Conservation (phyloP, 2,329 filamentous ascomycete genomes). For the Alternaria dauci region DNA sequence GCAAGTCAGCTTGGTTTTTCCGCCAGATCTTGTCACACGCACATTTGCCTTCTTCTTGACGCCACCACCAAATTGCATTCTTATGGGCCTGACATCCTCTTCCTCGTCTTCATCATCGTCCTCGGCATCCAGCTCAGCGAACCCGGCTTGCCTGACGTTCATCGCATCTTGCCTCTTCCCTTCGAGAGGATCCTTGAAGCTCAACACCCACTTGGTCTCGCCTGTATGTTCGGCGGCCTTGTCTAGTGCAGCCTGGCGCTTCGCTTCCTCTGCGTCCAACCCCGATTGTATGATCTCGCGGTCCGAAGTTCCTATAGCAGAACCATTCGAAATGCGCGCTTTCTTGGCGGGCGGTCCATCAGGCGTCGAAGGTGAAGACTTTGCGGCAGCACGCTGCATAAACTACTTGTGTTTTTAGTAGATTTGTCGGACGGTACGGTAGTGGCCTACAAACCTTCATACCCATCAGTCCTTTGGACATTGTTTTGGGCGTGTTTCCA, state of each 20-base stretch:
- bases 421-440: background rate
- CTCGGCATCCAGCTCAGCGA: conserved; percentile 60
- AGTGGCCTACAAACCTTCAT: conserved; percentile 71
- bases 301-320: conserved; percentile 53
- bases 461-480: conserved; percentile 87
- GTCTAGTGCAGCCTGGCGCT: conserved; percentile 65
- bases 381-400: conserved; percentile 86
- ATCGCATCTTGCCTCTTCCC: conserved; percentile 51
- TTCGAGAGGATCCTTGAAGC: conserved; percentile 58
- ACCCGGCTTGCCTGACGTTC: conserved; percentile 68
- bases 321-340: conserved; percentile 63
- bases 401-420: conserved; percentile 61
- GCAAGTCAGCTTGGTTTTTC: conserved; percentile 19
- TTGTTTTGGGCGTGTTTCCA: conserved; percentile 62
- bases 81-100: conserved; percentile 39
- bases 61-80: conserved; percentile 63
- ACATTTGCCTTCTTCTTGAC: conserved; percentile 44
- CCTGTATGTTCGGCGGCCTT: conserved; percentile 68
- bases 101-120: conserved; percentile 48
- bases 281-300: conserved; percentile 69
- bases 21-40: background rate
- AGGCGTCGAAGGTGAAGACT: conserved; percentile 59
- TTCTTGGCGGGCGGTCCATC: conserved; percentile 69
- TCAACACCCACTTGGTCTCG: conserved; percentile 80
- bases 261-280: conserved; percentile 71